Conservation (phyloP, 129 eudicot genomes). For the Tagetes patula region DNA sequence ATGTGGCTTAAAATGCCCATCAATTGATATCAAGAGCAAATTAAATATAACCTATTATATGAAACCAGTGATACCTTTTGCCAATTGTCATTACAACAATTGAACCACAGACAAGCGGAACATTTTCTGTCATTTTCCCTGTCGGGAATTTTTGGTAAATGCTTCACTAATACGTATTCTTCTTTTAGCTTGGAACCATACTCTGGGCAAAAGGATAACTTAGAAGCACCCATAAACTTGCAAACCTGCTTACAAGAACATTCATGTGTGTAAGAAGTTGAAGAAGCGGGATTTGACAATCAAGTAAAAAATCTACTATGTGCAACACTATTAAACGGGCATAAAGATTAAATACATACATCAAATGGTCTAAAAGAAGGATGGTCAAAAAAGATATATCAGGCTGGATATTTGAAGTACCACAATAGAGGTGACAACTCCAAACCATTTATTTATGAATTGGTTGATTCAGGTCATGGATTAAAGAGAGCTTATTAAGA, state of each 20-base stretch:
- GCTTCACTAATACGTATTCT: constrained; percentile 91
- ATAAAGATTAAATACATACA: constrained; percentile 14
- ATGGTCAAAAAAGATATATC: constrained; percentile 14
- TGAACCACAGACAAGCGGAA: constrained; percentile 65
- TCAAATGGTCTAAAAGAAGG: constrained; percentile 11
- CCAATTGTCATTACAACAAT: constrained; percentile 98
- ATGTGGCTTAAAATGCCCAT: background rate
- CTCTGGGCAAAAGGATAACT: constrained; percentile 87
- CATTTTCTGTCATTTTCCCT: constrained; percentile 57
- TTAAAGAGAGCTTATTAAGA: background rate
- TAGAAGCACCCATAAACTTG: constrained; percentile 93
- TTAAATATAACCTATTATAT: constrained; percentile 8
- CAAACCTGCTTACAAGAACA: constrained; percentile 59
- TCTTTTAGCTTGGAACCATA: constrained; percentile 97
- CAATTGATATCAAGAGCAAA: constrained; percentile 13
- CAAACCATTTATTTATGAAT: background rate
- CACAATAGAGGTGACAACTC: background rate
- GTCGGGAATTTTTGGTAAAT: constrained; percentile 62
- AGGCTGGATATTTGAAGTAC: constrained; percentile 6
- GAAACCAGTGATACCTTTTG: constrained; percentile 68
- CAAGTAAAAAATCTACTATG: background rate
- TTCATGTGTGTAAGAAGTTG: constrained; percentile 22
- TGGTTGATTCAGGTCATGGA: background rate
- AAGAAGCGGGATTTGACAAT: constrained; percentile 3
- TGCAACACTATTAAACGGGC: constrained; percentile 9